Percentiles rank a stretch among this genome's conserved stretches.
These are phyloP conservation scores for Hypoxylon sp. DNA, from an alignment of 2,329 filamentous ascomycete species.

Conservation along the genomic window DNA sequence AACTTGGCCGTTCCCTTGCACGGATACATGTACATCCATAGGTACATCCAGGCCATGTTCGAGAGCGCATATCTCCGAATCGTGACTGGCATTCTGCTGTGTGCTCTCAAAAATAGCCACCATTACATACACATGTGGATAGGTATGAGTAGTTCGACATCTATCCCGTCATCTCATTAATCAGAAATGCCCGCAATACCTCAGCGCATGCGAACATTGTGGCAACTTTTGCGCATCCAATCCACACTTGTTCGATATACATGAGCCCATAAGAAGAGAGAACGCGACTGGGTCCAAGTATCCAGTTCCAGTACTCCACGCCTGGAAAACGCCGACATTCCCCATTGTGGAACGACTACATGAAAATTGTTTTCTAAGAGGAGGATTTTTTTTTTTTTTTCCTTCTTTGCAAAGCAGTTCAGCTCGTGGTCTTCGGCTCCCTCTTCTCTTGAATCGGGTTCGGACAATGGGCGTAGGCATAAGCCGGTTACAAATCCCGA, in stretches of 20 bases:
- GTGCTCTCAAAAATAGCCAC: conserved; percentile 15
- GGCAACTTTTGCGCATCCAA: conserved; percentile 16
- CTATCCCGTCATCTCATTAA: conserved; percentile 4
- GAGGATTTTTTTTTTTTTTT: conserved; percentile 24
- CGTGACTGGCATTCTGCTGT: conserved; percentile 27
- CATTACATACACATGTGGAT: conserved; percentile 1
- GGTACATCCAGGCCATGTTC: too few relatives aligned
- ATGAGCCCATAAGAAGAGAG: conserved; percentile 31
- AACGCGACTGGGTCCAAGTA: conserved; percentile 19
- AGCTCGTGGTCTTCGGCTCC: conserved; percentile 17
- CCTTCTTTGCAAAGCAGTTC: conserved; percentile 11
- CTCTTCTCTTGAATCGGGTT: conserved; percentile 19
- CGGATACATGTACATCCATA: conserved; percentile 6
- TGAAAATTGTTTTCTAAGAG: conserved; percentile 26
- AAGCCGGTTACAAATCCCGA: conserved; percentile 38
- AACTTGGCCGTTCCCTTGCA: conserved; percentile 12
- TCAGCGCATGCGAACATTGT: conserved; percentile 24
- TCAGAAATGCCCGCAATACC: conserved; percentile 14
- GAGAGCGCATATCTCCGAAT: conserved; percentile 28
- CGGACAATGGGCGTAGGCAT: conserved; percentile 5
- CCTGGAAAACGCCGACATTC: conserved; percentile 33
- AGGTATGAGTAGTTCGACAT: neutral
- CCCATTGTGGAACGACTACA: conserved; percentile 38
- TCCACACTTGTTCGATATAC: conserved; percentile 4
- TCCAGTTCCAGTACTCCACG: conserved; percentile 22